Conservation (phyloP, 2,329 filamentous ascomycete genomes). For the Stemphylium beticola region DNA sequence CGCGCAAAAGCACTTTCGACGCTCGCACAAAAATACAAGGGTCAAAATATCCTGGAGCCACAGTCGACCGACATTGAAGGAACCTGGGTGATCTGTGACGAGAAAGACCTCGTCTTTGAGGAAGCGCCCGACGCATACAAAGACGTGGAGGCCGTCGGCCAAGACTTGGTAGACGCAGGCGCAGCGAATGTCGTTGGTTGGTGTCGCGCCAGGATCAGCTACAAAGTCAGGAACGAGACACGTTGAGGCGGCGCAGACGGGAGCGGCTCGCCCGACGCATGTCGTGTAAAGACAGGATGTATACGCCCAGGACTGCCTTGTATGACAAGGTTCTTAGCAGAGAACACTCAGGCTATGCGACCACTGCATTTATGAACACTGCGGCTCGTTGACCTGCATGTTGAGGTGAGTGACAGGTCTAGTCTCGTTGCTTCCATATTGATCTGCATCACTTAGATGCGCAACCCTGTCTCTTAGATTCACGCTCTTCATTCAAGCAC, state of each 20-base stretch:
- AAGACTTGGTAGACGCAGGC: slow-evolving; percentile 44
- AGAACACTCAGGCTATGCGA: too few species aligned
- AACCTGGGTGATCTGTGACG: slow-evolving; percentile 49
- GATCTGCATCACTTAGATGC: slow-evolving; percentile 10
- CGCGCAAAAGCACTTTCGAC: slow-evolving; percentile 43
- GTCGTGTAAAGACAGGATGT: background rate
- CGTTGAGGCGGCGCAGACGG: slow-evolving; percentile 8
- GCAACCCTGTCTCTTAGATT: slow-evolving; percentile 8
- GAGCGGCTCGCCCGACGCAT: background rate
- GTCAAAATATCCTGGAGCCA: slow-evolving; percentile 37
- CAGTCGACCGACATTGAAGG: slow-evolving; percentile 28
- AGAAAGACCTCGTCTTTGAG: slow-evolving; percentile 48
- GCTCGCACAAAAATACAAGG: slow-evolving; percentile 43
- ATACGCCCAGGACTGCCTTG: too few species aligned
- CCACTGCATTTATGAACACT: too few species aligned
- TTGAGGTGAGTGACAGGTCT: background rate
- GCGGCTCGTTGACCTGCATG: background rate
- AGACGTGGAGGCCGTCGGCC: slow-evolving; percentile 46
- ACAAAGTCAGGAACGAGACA: slow-evolving; percentile 48
- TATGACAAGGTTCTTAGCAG: background rate
- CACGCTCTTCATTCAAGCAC: background rate
- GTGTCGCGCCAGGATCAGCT: slow-evolving; percentile 45
- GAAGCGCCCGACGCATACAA: slow-evolving; percentile 50
- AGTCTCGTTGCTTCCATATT: background rate
- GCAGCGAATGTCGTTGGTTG: slow-evolving; percentile 42